These are phyloP conservation scores for Vararia minispora DNA, from an alignment of 768 basidiomycete genomes.

Conservation along the genomic window DNA sequence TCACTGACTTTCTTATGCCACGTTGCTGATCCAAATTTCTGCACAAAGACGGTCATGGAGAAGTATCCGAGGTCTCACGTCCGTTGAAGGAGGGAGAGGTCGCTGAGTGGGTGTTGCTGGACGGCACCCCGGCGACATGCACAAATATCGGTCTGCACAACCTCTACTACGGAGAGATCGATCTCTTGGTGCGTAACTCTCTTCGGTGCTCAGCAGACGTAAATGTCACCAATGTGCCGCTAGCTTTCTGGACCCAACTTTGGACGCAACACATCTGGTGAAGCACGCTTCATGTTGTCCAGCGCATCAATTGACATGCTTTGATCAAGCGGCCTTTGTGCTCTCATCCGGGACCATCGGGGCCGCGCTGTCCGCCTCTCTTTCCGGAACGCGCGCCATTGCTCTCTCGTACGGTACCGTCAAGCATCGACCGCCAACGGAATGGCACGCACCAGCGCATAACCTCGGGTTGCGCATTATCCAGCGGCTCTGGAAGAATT, in stretches of 20 bases:
- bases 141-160: constrained; percentile 88
- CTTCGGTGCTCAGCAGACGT: constrained; percentile 10
- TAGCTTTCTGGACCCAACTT: constrained; percentile 82
- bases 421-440: constrained; percentile 49
- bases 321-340: constrained; percentile 61
- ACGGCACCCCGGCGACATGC: constrained; percentile 87
- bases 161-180: constrained; percentile 72
- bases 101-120: constrained; percentile 86
- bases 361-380: constrained; percentile 72
- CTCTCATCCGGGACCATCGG: constrained; percentile 91
- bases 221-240: neutral
- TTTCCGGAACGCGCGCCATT: constrained; percentile 60
- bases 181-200: constrained; percentile 61
- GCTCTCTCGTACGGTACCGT: constrained; percentile 86
- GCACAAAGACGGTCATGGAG: constrained; percentile 50
- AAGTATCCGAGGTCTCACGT: constrained; percentile 47
- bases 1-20: too few species aligned
- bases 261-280: constrained; percentile 76
- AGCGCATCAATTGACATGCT: neutral
- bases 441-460: constrained; percentile 63
- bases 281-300: constrained; percentile 12
- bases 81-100: constrained; percentile 67
- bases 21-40: neutral
- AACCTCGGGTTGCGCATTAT: constrained; percentile 56
- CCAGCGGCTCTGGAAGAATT: constrained; percentile 67